Percentiles rank a stretch among this genome's conserved stretches.
Conservation (phyloP, 2,329 filamentous ascomycete species). For the Trichoderma sp. region DNA sequence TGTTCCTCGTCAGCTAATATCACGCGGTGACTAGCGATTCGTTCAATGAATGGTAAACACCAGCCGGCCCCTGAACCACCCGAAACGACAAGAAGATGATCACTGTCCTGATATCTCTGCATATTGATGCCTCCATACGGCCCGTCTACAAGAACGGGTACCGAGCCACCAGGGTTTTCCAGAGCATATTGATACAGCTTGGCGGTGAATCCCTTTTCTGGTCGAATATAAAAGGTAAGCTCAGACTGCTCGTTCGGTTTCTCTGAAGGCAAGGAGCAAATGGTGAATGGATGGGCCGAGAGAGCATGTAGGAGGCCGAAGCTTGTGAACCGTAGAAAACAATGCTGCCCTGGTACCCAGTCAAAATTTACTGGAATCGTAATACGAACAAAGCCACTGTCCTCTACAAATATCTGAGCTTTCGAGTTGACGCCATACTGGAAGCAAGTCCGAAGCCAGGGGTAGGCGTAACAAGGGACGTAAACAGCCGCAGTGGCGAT, state of each 20-base stretch:
- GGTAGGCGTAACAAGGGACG: neutral
- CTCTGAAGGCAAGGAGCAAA: neutral
- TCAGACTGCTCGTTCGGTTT: neutral
- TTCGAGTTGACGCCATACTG: neutral
- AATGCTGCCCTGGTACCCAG: neutral
- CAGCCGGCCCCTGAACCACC: neutral
- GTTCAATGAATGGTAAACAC: neutral
- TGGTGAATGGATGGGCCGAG: neutral
- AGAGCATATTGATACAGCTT: neutral
- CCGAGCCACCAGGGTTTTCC: neutral
- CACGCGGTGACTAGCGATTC: neutral
- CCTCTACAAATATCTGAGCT: neutral
- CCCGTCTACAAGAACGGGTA: neutral
- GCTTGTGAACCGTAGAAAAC: neutral
- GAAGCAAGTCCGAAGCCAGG: neutral
- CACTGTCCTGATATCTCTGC: neutral
- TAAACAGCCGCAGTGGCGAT: neutral
- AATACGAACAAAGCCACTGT: neutral
- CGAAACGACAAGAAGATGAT: neutral
- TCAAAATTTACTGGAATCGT: neutral
- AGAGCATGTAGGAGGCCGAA: neutral
- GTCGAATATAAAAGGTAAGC: neutral
- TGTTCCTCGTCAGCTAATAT: neutral
- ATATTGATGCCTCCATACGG: neutral
- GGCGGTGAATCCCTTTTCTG: neutral